Percentiles rank a stretch among this genome's conserved stretches.
These are phyloP conservation scores for Hibiscus trionum DNA, from an alignment of 345 rosid genomes.

Conservation along the genomic window DNA sequence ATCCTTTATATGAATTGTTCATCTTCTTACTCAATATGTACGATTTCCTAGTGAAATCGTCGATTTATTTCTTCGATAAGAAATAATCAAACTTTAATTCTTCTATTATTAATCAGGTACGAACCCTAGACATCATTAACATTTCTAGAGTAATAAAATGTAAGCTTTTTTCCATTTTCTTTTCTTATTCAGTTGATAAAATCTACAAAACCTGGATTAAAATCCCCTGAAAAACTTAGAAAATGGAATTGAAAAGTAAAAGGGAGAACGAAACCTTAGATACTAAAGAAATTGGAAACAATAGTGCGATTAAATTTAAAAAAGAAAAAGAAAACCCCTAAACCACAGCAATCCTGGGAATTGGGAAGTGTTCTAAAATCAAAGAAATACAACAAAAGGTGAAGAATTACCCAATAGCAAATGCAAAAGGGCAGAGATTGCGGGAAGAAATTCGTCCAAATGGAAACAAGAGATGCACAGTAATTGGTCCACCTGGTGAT, in stretches of 20 bases:
- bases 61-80: neutral
- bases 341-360: conserved; percentile 2
- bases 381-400: neutral
- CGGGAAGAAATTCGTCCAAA: neutral
- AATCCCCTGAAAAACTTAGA: neutral
- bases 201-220: neutral
- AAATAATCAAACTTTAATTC: neutral
- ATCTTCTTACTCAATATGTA: neutral
- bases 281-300: neutral
- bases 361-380: neutral
- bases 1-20: neutral
- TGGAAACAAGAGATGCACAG: too few relatives aligned
- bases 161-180: neutral
- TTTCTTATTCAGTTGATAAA: too few relatives aligned
- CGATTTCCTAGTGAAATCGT: neutral
- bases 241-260: neutral
- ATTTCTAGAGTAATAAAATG: neutral
- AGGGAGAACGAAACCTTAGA: neutral
- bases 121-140: neutral
- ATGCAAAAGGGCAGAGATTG: neutral
- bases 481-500: neutral
- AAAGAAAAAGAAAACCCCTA: neutral
- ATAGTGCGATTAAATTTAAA: neutral
- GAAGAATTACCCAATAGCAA: neutral
- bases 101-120: neutral